Percentiles rank a stretch among this genome's conserved stretches.
Evolutionary conservation across 2,329 filamentous ascomycete genomes (phyloP).

Genomic region (Colletotrichum salicis): DNA sequence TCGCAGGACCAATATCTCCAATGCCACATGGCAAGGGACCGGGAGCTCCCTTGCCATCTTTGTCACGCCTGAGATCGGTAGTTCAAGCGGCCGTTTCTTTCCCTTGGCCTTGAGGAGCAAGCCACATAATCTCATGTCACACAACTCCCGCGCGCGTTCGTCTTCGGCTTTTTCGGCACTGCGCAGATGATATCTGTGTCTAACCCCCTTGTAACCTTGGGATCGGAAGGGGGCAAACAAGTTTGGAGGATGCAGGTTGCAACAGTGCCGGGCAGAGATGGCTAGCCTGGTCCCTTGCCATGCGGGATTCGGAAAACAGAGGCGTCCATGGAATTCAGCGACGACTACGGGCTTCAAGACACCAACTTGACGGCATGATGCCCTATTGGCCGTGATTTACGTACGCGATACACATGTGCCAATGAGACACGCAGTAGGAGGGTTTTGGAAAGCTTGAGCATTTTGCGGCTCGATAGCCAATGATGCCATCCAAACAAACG

Average conservation of each 20-base stretch:
- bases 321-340: not conserved
- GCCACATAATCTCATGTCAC: not conserved
- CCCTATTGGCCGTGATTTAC: not conserved
- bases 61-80: slow-evolving; percentile 15
- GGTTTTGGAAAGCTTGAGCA: slow-evolving; percentile 2
- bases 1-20: slow-evolving; percentile 11
- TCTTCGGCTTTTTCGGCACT: not conserved
- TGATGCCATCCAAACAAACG: slow-evolving; percentile 13
- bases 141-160: not conserved
- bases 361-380: not conserved
- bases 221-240: not conserved
- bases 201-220: not conserved
- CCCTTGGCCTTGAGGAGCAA: not conserved
- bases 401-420: not conserved
- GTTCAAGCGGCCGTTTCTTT: not conserved
- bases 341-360: not conserved
- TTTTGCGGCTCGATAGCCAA: slow-evolving; percentile 26
- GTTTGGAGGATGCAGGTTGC: not conserved
- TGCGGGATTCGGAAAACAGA: not conserved
- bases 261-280: not conserved
- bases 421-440: not conserved
- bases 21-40: slow-evolving; percentile 27
- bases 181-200: not conserved
- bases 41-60: slow-evolving; percentile 21
- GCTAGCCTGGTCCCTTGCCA: not conserved